phyloP scores from a whole-genome alignment of 2,329 filamentous ascomycete genomes.

The Scytalidium lignicola region DNA sequence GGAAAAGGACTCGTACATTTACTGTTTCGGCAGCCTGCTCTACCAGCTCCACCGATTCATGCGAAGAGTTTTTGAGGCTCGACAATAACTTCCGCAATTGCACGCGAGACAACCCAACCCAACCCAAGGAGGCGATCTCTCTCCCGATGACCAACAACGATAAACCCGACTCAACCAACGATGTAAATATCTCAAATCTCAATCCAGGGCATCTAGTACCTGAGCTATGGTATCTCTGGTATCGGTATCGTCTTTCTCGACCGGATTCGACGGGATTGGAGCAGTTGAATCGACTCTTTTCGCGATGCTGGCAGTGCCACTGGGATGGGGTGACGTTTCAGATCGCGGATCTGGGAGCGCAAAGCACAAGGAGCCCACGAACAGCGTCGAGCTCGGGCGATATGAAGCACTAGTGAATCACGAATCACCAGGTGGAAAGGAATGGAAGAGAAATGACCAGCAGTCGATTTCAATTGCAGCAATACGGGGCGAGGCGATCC shows the following conservation, averaged over 20 bases:
- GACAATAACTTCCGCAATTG: background rate
- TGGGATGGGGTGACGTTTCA: background rate
- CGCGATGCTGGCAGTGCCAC: too few relatives aligned
- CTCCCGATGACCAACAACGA: too few relatives aligned
- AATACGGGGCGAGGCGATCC: background rate
- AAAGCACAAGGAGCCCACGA: background rate
- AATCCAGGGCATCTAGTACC: too few relatives aligned
- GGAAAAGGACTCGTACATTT: slow-evolving; percentile 20
- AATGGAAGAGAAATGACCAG: background rate
- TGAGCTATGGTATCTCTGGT: too few relatives aligned
- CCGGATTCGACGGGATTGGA: background rate
- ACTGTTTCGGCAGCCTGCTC: slow-evolving; percentile 23
- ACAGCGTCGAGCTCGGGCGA: background rate
- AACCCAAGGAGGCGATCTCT: too few relatives aligned
- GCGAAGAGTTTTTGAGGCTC: background rate
- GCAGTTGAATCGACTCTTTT: too few relatives aligned
- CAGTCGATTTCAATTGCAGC: background rate
- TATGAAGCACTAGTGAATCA: background rate
- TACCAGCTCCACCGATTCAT: background rate
- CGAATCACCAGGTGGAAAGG: background rate
- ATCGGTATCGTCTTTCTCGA: too few relatives aligned
- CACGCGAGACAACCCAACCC: background rate
- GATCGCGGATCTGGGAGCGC: background rate
- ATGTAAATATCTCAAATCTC: too few relatives aligned
- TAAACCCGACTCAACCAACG: too few relatives aligned